phyloP scores from a whole-genome alignment of 2,329 filamentous ascomycete species.

The Pseudogymnoascus sp. region DNA sequence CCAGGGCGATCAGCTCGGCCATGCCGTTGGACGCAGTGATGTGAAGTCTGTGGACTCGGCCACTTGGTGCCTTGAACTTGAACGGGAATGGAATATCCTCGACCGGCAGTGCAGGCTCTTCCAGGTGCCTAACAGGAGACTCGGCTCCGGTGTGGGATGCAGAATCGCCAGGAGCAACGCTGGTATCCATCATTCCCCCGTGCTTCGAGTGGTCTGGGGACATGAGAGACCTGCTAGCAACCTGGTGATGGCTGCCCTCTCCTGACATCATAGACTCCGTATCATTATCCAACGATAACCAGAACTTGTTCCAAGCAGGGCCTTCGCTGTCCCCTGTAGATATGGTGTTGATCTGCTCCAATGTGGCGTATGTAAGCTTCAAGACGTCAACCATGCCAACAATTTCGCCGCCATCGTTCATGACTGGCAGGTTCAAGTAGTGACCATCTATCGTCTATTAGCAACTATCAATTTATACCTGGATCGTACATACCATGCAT shows the following conservation, averaged over 20 bases:
- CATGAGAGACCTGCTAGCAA: constrained; percentile 63
- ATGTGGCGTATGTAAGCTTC: constrained; percentile 93
- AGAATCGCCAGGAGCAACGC: constrained; percentile 85
- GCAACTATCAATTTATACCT: constrained; percentile 14
- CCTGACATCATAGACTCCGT: constrained; percentile 95
- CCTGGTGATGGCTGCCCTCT: constrained; percentile 67
- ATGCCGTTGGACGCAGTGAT: constrained; percentile 74
- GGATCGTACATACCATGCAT: constrained; percentile 76
- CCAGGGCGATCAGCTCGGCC: constrained; percentile 64
- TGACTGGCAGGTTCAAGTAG: constrained; percentile 95
- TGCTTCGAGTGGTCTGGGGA: constrained; percentile 66
- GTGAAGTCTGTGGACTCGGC: constrained; percentile 86
- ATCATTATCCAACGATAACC: constrained; percentile 90
- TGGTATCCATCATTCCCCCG: constrained; percentile 62
- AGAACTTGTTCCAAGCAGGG: constrained; percentile 99
- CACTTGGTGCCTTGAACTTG: constrained; percentile 97
- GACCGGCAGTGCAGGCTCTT: constrained; percentile 43
- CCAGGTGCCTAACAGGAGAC: constrained; percentile 50
- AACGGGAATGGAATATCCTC: constrained; percentile 83
- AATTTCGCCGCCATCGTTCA: constrained; percentile 95
- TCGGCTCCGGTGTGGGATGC: constrained; percentile 85
- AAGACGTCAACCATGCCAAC: constrained; percentile 99
- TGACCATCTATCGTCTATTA: constrained; percentile 64
- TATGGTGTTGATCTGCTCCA: constrained; percentile 98
- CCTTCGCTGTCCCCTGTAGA: constrained; percentile 80